Evolutionary conservation across 352 stramenopile species (phyloP).

Genomic region (Phytophthora parvispora): DNA sequence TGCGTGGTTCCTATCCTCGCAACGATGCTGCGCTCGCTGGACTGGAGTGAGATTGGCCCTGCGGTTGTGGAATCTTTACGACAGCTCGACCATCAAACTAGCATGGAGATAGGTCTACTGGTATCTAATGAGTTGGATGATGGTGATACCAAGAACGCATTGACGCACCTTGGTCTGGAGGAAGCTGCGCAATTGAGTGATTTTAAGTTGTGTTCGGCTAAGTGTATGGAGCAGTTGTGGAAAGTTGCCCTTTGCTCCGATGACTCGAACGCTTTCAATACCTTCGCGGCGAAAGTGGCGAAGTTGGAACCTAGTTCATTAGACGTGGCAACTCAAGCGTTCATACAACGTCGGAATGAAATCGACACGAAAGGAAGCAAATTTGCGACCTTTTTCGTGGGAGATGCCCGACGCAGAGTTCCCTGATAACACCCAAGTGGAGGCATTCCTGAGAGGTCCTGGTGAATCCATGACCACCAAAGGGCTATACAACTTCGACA

Average conservation of each 20-base stretch:
- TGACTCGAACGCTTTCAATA: neutral
- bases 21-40: slow-evolving; percentile 5
- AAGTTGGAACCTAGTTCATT: neutral
- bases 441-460: slow-evolving; percentile 9
- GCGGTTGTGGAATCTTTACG: neutral
- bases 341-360: neutral
- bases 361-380: neutral
- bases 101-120: neutral
- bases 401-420: slow-evolving; percentile 13
- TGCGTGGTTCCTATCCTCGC: neutral
- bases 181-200: neutral
- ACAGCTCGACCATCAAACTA: neutral
- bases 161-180: neutral
- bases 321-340: neutral
- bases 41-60: slow-evolving; percentile 12
- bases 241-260: slow-evolving; percentile 5
- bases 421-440: neutral
- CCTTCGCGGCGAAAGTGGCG: neutral
- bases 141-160: neutral
- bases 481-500: neutral
- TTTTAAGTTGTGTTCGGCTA: neutral
- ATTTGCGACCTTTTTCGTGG: slow-evolving; percentile 10
- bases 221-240: slow-evolving; percentile 4
- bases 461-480: neutral
- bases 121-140: slow-evolving; percentile 1